phyloP scores from a whole-genome alignment of 2,329 filamentous ascomycete species.

The Colletotrichum eremochloae region DNA sequence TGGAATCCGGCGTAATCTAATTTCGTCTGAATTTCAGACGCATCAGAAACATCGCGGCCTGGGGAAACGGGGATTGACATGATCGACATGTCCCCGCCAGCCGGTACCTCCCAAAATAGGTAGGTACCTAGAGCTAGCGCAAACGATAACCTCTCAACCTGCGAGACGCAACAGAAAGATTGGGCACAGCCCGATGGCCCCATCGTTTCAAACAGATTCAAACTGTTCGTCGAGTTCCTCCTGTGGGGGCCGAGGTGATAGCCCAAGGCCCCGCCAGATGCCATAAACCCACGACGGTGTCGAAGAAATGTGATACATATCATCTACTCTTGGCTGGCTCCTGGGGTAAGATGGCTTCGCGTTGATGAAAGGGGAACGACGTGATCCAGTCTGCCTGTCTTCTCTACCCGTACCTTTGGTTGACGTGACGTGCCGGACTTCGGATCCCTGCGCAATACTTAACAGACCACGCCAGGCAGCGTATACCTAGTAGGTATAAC shows the following conservation, averaged over 20 bases:
- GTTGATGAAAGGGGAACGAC: constrained; percentile 16
- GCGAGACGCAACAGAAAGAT: constrained; percentile 1
- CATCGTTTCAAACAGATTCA: constrained; percentile 39
- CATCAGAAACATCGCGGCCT: constrained; percentile 15
- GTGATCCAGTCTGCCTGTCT: not conserved
- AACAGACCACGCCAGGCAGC: not conserved
- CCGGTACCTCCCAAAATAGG: not conserved
- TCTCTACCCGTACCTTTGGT: not conserved
- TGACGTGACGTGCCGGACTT: constrained; percentile 11
- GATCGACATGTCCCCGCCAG: not conserved
- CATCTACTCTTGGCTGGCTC: not conserved
- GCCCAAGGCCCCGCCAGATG: not conserved
- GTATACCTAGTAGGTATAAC: not conserved
- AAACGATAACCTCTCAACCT: not conserved
- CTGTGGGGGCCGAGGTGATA: not conserved
- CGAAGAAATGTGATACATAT: not conserved
- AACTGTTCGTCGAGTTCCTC: constrained; percentile 2
- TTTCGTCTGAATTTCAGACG: constrained; percentile 30
- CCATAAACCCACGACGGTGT: constrained; percentile 4
- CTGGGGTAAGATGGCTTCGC: constrained; percentile 21
- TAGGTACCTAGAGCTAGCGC: not conserved
- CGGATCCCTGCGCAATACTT: constrained; percentile 5
- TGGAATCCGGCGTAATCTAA: constrained; percentile 16
- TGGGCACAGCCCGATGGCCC: not conserved
- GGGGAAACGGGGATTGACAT: constrained; percentile 19